Conservation (phyloP, 2,329 filamentous ascomycete genomes). For the Aspergillus awamori region DNA sequence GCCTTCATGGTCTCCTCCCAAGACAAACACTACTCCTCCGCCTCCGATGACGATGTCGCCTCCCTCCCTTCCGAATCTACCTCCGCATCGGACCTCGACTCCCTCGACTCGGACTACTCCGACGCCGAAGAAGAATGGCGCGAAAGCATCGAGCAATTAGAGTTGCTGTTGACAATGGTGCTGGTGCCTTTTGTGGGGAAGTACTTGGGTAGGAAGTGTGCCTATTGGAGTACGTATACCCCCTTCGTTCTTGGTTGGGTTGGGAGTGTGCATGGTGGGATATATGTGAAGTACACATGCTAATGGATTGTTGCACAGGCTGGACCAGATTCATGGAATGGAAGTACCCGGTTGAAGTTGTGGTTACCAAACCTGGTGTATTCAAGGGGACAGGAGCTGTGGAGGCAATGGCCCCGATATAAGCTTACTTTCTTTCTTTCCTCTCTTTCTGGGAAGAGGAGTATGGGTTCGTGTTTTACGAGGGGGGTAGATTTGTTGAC, state of each 20-base stretch:
- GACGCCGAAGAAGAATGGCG: constrained; percentile 96
- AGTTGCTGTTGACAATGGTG: constrained; percentile 91
- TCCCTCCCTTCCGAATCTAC: constrained; percentile 48
- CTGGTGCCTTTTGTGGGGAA: constrained; percentile 92
- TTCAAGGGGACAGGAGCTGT: constrained; percentile 67
- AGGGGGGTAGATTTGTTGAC: too few relatives aligned
- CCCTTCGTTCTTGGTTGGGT: constrained; percentile 11
- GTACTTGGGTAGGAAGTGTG: constrained; percentile 90
- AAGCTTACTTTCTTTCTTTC: constrained; percentile 13
- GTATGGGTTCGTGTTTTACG: too few relatives aligned
- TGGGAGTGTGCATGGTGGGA: background rate
- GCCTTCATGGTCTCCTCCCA: constrained; percentile 44
- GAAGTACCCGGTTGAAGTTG: constrained; percentile 81
- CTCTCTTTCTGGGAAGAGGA: background rate
- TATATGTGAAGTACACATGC: too few relatives aligned
- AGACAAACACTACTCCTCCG: constrained; percentile 32
- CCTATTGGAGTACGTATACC: constrained; percentile 78
- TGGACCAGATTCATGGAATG: constrained; percentile 84
- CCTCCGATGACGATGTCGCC: constrained; percentile 45
- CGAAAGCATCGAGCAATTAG: constrained; percentile 88
- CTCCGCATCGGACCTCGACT: constrained; percentile 42
- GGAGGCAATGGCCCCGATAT: constrained; percentile 55
- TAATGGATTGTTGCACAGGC: constrained; percentile 1
- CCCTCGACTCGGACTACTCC: constrained; percentile 59
- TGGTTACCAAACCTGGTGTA: constrained; percentile 60